These are phyloP conservation scores for Persicaria maculosa DNA, from an alignment of 148 eudicot species.

Conservation along the genomic window DNA sequence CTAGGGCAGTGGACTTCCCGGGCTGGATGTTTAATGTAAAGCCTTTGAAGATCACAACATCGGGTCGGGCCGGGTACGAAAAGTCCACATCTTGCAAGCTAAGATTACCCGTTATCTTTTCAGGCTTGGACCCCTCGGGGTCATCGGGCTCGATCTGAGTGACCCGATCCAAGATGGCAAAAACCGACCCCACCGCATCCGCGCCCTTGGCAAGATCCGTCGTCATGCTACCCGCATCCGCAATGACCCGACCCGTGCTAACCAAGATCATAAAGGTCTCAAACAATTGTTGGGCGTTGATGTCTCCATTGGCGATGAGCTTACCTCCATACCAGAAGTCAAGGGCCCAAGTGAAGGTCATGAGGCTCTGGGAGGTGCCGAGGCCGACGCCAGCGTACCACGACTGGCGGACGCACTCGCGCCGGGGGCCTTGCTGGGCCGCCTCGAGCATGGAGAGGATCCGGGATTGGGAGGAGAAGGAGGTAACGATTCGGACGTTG, in stretches of 20 bases:
- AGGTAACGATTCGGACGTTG: conserved; percentile 11
- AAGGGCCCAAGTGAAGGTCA: conserved; percentile 9
- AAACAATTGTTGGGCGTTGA: conserved; percentile 1
- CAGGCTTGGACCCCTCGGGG: conserved; percentile 4
- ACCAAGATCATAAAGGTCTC: conserved; percentile 12
- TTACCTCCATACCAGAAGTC: conserved; percentile 12
- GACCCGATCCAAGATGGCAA: conserved; percentile 8
- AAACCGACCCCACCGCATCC: conserved; percentile 8
- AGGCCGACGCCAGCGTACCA: conserved; percentile 10
- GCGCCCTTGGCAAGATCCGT: conserved; percentile 10
- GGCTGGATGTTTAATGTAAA: conserved; percentile 19
- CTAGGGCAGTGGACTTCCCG: conserved; percentile 18
- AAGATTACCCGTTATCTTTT: conserved; percentile 16
- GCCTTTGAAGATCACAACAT: conserved; percentile 11
- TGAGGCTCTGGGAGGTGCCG: conserved; percentile 10
- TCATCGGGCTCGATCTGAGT: conserved; percentile 5
- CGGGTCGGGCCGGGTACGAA: conserved; percentile 18
- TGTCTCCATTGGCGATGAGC: conserved; percentile 6
- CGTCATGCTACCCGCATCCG: conserved; percentile 13
- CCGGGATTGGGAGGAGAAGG: conserved; percentile 15
- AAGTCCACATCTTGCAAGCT: conserved; percentile 21
- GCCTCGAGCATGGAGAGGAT: conserved; percentile 6
- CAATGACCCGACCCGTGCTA: conserved; percentile 15
- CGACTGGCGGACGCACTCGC: conserved; percentile 7
- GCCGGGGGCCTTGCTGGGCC: background rate